Evolutionary conservation across 345 rosid genomes (phyloP).

Genomic region (Brassica juncea): DNA sequence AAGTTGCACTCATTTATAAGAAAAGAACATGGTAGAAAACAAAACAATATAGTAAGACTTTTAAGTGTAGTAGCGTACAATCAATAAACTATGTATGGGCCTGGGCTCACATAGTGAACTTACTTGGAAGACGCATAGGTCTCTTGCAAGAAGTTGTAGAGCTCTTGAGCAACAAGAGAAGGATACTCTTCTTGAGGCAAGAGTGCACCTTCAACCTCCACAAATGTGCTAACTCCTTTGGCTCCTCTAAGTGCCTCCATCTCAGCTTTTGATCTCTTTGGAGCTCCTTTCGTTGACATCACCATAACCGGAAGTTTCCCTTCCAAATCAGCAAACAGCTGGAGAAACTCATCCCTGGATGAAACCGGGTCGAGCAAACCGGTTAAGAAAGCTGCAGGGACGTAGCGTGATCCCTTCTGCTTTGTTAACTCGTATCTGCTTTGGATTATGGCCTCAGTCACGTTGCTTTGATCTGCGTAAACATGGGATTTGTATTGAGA

Average conservation of each 20-base stretch:
- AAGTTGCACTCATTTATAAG: background rate
- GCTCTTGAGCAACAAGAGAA: conserved; percentile 60
- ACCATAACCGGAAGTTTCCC: conserved; percentile 64
- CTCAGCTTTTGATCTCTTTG: conserved; percentile 88
- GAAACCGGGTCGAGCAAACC: conserved; percentile 86
- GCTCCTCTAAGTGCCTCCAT: conserved; percentile 79
- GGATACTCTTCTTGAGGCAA: conserved; percentile 95
- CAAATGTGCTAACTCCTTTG: conserved; percentile 71
- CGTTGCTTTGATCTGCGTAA: conserved; percentile 79
- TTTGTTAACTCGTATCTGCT: conserved; percentile 75
- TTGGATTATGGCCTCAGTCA: conserved; percentile 60
- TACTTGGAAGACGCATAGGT: conserved; percentile 40
- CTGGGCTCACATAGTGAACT: background rate
- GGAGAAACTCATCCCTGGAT: conserved; percentile 69
- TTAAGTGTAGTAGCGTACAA: background rate
- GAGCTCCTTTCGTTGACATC: conserved; percentile 66
- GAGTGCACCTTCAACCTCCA: conserved; percentile 81
- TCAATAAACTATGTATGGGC: background rate
- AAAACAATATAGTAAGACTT: background rate
- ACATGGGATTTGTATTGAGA: conserved; percentile 91
- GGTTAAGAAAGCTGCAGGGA: conserved; percentile 86
- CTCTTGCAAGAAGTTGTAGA: conserved; percentile 62
- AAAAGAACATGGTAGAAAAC: background rate
- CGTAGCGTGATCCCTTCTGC: conserved; percentile 76
- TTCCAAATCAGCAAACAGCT: conserved; percentile 64